Percentiles rank a stretch among this genome's conserved stretches.
These are phyloP conservation scores for Pyrenochaeta sp. DNA, from an alignment of 2,329 filamentous ascomycete species.

Conservation along the genomic window DNA sequence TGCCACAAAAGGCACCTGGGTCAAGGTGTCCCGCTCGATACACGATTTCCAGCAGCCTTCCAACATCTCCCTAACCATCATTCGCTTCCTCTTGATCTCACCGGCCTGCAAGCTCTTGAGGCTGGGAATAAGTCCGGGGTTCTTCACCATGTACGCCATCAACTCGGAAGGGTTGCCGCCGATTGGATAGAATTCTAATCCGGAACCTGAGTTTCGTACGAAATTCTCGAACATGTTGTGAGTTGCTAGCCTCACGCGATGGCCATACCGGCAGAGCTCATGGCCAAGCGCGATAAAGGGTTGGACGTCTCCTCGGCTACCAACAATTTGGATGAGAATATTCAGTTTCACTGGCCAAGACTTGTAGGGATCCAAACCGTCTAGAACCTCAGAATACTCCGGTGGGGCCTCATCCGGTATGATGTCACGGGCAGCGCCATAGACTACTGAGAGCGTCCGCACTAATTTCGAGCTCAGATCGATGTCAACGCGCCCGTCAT, in stretches of 20 bases:
- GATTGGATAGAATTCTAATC: conserved; percentile 47
- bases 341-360: conserved; percentile 47
- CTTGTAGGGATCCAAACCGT: background rate
- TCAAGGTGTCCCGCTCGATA: conserved; percentile 47
- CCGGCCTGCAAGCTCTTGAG: conserved; percentile 33
- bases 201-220: conserved; percentile 20
- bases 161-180: conserved; percentile 48
- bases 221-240: conserved; percentile 27
- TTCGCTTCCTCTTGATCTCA: conserved; percentile 44
- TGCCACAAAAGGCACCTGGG: conserved; percentile 74
- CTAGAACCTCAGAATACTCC: background rate
- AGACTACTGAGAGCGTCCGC: background rate
- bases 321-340: conserved; percentile 65
- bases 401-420: background rate
- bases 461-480: background rate
- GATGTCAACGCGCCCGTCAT: background rate
- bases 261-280: conserved; percentile 50
- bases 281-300: conserved; percentile 67
- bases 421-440: background rate
- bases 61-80: conserved; percentile 35
- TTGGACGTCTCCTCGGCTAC: conserved; percentile 64
- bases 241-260: conserved; percentile 39
- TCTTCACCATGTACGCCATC: conserved; percentile 62
- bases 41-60: conserved; percentile 45
- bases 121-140: conserved; percentile 51